These are phyloP conservation scores for Neurospora hispaniola DNA, from an alignment of 495 filamentous ascomycete species.

Conservation along the genomic window DNA sequence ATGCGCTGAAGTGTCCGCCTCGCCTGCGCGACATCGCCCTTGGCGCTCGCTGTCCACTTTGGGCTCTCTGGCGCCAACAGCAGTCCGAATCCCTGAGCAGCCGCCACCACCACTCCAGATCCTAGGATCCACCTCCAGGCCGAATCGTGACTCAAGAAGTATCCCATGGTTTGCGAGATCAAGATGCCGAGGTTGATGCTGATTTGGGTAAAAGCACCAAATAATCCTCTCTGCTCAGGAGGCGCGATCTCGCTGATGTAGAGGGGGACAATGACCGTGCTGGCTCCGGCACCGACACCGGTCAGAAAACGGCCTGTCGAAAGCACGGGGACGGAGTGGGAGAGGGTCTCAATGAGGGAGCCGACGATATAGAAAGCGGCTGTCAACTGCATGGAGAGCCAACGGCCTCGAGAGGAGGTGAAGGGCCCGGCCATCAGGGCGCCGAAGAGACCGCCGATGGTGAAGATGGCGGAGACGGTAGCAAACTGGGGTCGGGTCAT, in stretches of 20 bases:
- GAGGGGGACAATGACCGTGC: conserved; percentile 89
- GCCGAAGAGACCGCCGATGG: conserved; percentile 76
- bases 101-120: conserved; percentile 57
- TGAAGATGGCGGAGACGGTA: conserved; percentile 79
- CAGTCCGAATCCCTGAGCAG: conserved; percentile 54
- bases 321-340: conserved; percentile 55
- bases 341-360: conserved; percentile 60
- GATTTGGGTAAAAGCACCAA: conserved; percentile 86
- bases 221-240: conserved; percentile 65
- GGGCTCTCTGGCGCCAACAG: conserved; percentile 74
- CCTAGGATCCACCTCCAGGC: conserved; percentile 78
- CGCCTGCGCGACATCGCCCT: conserved; percentile 50
- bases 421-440: conserved; percentile 68
- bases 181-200: conserved; percentile 93
- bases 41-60: conserved; percentile 61
- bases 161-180: conserved; percentile 70
- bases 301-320: conserved; percentile 65
- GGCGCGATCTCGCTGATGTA: conserved; percentile 90
- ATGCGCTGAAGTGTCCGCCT: conserved; percentile 60
- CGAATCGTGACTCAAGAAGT: conserved; percentile 66
- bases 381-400: conserved; percentile 58
- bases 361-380: conserved; percentile 68
- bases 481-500: conserved; percentile 72
- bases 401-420: conserved; percentile 61
- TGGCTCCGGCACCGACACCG: conserved; percentile 74